Evolutionary conservation across 768 basidiomycete genomes (phyloP), one percentile per base, ranked within the genome.

Genomic region (Suillus sp.): DNA sequence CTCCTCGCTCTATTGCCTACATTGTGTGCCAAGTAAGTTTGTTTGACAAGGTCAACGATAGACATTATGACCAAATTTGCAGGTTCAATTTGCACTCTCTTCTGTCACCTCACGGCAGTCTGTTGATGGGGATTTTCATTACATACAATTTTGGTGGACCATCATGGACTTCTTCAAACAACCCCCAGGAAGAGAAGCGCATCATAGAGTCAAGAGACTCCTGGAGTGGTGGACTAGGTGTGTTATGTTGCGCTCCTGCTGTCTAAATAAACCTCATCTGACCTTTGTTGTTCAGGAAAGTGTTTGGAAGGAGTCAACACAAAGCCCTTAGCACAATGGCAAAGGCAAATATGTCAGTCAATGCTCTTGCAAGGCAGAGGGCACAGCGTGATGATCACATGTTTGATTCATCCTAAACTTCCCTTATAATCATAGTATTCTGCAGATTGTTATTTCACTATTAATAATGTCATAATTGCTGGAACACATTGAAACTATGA

Each of bases 121-220:
- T 4, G 18, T 48, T 14, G 64, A 69, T 40, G 67, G 65, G 13
- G n/a, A 48, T 18, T 71, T 72, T 43, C 64, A 67, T 59, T 74
- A 68, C 57, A 43, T 63, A 2, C 58, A 42, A 3, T 59, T 73
- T 37, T 75, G 71, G 62, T 65, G 70, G 38, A 68, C 67, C 27
- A 58, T 75, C 43, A 63, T 73, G 30, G 70, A 71, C 54, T 74
- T 61, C 64, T 71, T 74, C 53, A 69, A 75, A 58, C 65, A 64
- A 11, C 48, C 64, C 20, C 63, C 67, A 11, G 62, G 67, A 14
- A 58, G 59, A 11, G 22, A 43, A 37, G 60, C 62, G 20, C 16
- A 58, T 32, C 16, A 18, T 4, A 30, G 62, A 20, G 40, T 53
- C 22, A 25, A 60, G 14, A 42, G 32, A 13, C 43, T 60, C 9